These are phyloP conservation scores for Clitocybe nebularis DNA, from an alignment of 1,284 basidiomycete species.

Conservation along the genomic window DNA sequence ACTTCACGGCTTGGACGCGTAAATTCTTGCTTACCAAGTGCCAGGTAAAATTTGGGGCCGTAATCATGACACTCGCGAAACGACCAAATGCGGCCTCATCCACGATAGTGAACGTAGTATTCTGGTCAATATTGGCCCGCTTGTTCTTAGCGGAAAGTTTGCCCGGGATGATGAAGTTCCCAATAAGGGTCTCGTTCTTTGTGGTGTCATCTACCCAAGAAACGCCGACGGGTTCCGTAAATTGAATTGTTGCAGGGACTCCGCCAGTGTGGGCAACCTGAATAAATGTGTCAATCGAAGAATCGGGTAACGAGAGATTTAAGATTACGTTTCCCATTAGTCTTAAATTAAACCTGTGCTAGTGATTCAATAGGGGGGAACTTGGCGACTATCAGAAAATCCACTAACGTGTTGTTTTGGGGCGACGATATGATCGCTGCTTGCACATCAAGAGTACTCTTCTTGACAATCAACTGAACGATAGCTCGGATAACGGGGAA, in stretches of 20 bases:
- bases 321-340: constrained; percentile 43
- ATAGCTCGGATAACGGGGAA: constrained; percentile 66
- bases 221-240: constrained; percentile 50
- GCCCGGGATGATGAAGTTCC: constrained; percentile 44
- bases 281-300: constrained; percentile 6
- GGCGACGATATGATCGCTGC: constrained; percentile 46
- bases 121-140: constrained; percentile 57
- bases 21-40: constrained; percentile 54
- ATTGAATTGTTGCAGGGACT: constrained; percentile 54
- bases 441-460: constrained; percentile 47
- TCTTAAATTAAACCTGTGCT: constrained; percentile 41
- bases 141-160: constrained; percentile 44
- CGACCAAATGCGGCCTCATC: constrained; percentile 52
- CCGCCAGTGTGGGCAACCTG: constrained; percentile 62
- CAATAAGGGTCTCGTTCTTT: constrained; percentile 40
- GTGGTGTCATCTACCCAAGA: constrained; percentile 51
- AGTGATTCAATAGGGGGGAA: constrained; percentile 3
- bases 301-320: constrained; percentile 16
- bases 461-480: constrained; percentile 57
- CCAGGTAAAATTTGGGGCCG: constrained; percentile 71
- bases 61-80: constrained; percentile 63
- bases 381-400: not conserved
- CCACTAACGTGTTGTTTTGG: constrained; percentile 49
- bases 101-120: constrained; percentile 49
- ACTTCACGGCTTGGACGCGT: constrained; percentile 64